Evolutionary conservation across 179 eudicot species (phyloP), one percentile per base, ranked within the genome.

Genomic region (Spergularia azorica): DNA sequence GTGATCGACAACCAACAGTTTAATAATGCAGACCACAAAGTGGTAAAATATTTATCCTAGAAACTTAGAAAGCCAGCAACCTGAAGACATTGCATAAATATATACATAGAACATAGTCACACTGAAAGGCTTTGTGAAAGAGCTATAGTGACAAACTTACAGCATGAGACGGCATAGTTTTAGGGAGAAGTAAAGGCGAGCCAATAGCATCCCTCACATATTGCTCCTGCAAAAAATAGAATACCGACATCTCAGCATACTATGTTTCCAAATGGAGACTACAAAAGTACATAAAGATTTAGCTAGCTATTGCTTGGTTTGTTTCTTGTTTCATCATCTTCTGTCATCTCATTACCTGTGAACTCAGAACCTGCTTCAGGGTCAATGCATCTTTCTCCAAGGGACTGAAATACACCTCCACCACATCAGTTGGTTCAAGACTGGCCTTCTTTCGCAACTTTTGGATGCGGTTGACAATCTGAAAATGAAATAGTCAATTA

Each of bases 381-480:
- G 74, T 76, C 36, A 87, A 81, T 64, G 79, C 73, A 70, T 91
- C 91, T 67, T 85, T 82, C 78, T 86, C 93, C 51, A 87, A 77
- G n/a, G 93, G 94, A 63, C 77, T 82, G 67, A 93, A 81, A 84
- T 84, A 95, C 61, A 93, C 97, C 87, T 95, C 99, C 78, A 95
- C 93, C 72, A 77, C 78, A 78, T 95, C 99, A 67, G 99, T 93
- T 41, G 99, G 99, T 71, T 95, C 99, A 74, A 95, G 97, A 71
- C 89, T 87, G 71, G 92, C 88, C 79, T 93, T 95, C 82, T 95
- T 95, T 67, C 99, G 79, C 81, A 95, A 83, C 81, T 95, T 95
- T 80, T 95, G 99, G 85, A 95, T 84, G 18, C 99, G 87, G 75
- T 95, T 95, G 72, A 95, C 97, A 76, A 95, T 82, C 97, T 92